phyloP scores from a whole-genome alignment of 768 basidiomycete genomes.

The Tulasnella sp. region DNA sequence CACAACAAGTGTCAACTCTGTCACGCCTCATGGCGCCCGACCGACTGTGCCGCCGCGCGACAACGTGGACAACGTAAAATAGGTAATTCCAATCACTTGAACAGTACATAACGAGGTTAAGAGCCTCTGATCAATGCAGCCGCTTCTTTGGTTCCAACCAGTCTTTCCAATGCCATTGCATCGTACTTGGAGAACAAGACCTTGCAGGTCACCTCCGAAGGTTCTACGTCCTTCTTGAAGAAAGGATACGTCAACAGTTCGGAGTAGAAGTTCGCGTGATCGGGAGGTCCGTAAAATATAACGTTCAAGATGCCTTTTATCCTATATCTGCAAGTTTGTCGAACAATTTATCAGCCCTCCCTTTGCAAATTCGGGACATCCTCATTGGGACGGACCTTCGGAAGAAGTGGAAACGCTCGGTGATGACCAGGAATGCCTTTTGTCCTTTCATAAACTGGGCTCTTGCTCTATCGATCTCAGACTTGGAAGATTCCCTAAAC shows the following conservation, averaged over 20 bases:
- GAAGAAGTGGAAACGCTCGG: conserved; percentile 99
- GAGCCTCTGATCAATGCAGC: conserved; percentile 30
- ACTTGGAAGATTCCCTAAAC: conserved; percentile 81
- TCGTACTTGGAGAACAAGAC: conserved; percentile 86
- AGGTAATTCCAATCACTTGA: neutral
- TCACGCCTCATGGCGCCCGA: too few relatives aligned
- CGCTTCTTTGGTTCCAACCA: conserved; percentile 49
- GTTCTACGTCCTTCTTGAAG: conserved; percentile 80
- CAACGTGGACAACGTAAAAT: neutral
- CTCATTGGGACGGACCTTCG: conserved; percentile 46
- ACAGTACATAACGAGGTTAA: neutral
- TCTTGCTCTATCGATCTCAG: conserved; percentile 89
- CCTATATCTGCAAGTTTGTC: conserved; percentile 56
- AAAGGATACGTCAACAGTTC: conserved; percentile 88
- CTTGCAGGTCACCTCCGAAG: conserved; percentile 72
- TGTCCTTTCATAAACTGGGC: conserved; percentile 86
- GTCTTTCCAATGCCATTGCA: conserved; percentile 76
- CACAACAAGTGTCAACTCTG: neutral
- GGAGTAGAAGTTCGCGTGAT: conserved; percentile 85
- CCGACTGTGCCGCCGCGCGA: too few relatives aligned
- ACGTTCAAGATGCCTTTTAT: conserved; percentile 87
- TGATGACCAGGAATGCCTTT: conserved; percentile 79
- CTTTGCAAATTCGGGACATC: neutral
- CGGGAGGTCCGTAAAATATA: conserved; percentile 87
- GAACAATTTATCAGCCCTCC: neutral